These are phyloP conservation scores for Mentha longifolia DNA, from an alignment of 257 asterid species.

Conservation along the genomic window DNA sequence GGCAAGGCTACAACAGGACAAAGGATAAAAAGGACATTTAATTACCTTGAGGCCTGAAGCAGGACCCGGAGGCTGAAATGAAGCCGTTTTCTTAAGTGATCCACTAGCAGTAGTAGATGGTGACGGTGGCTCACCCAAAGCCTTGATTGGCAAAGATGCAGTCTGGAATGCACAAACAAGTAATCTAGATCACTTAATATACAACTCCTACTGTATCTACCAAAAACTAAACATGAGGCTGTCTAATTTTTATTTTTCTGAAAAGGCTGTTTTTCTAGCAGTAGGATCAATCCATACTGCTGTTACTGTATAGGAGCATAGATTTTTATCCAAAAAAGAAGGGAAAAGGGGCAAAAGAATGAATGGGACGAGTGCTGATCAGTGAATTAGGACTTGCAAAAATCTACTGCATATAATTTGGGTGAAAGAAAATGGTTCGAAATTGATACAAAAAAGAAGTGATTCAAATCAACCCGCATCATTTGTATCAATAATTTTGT, in stretches of 20 bases:
- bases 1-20: neutral
- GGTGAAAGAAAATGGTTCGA: constrained; percentile 24
- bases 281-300: constrained; percentile 38
- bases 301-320: constrained; percentile 45
- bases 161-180: constrained; percentile 49
- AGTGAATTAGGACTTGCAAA: constrained; percentile 46
- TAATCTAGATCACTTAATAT: constrained; percentile 11
- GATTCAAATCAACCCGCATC: constrained; percentile 37
- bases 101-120: constrained; percentile 61
- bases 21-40: neutral
- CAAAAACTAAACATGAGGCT: too few species aligned
- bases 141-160: constrained; percentile 53
- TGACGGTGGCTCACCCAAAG: constrained; percentile 56
- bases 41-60: constrained; percentile 77
- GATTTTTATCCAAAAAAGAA: too few species aligned
- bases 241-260: too few species aligned
- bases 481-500: constrained; percentile 34
- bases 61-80: constrained; percentile 33
- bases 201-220: too few species aligned
- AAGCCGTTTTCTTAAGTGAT: constrained; percentile 42
- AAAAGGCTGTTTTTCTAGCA: neutral
- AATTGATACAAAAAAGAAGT: constrained; percentile 39
- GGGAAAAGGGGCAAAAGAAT: constrained; percentile 6
- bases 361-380: constrained; percentile 48
- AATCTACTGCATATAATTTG: constrained; percentile 36